Evolutionary conservation across 2,329 filamentous ascomycete species (phyloP).

Genomic region (Phyllosticta capitalensis): DNA sequence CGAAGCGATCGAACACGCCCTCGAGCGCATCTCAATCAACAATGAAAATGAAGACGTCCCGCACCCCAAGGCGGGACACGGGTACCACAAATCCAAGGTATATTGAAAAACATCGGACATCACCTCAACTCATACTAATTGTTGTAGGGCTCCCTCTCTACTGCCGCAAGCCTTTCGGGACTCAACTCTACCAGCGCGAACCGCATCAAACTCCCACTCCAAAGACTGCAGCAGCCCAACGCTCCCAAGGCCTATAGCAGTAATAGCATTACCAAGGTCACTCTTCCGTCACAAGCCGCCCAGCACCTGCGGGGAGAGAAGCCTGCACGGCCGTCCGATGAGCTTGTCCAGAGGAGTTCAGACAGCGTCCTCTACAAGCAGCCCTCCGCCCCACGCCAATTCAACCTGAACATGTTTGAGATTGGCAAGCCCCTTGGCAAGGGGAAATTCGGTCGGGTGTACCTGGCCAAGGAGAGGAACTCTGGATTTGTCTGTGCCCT

Average conservation of each 20-base stretch:
- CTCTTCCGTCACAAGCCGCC: slow-evolving; percentile 56
- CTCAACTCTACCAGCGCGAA: slow-evolving; percentile 40
- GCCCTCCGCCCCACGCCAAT: slow-evolving; percentile 41
- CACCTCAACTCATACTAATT: not conserved
- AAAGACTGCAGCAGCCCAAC: slow-evolving; percentile 78
- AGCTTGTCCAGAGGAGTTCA: slow-evolving; percentile 17
- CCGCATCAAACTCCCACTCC: slow-evolving; percentile 62
- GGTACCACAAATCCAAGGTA: slow-evolving; percentile 72
- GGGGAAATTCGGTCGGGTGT: slow-evolving; percentile 80
- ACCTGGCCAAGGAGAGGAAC: slow-evolving; percentile 69
- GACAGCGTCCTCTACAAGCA: slow-evolving; percentile 37
- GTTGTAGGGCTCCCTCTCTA: slow-evolving; percentile 37
- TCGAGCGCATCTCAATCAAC: slow-evolving; percentile 81
- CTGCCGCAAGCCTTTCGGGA: slow-evolving; percentile 38
- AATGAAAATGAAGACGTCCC: slow-evolving; percentile 67
- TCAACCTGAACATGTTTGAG: slow-evolving; percentile 90
- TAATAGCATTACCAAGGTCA: slow-evolving; percentile 49
- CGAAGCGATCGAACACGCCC: slow-evolving; percentile 71
- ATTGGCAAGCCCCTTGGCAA: slow-evolving; percentile 80
- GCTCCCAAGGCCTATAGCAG: slow-evolving; percentile 36
- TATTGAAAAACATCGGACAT: slow-evolving; percentile 8
- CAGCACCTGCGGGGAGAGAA: slow-evolving; percentile 33
- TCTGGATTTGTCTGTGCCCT: slow-evolving; percentile 78
- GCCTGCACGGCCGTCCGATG: slow-evolving; percentile 26
- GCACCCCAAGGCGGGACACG: slow-evolving; percentile 39